Base-by-base conservation (phyloP, 75 land plant genomes). In the Larix kaempferi region DNA sequence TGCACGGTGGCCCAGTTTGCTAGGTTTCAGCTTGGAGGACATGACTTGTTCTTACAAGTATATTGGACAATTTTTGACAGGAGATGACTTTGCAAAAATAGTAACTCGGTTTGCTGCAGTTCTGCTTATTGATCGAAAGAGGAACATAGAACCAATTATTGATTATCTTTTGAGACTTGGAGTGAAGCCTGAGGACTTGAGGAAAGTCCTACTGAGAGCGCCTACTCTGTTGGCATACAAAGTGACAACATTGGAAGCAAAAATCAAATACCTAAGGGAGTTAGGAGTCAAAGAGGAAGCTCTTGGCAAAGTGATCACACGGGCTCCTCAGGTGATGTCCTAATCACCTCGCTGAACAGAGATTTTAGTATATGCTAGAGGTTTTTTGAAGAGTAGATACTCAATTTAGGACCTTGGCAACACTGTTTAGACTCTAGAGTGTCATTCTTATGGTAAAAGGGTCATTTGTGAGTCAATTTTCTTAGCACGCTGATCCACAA, bases 211-310 rank as follows among this genome's bases (percentile, higher is more conserved):
- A 17, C 15, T 76, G 35, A 81, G 85, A 60, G 57, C 78, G 25
- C 85, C 85, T 33, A 74, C 69, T 56, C 41, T 83, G 57, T 78
- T 83, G n/a, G 85, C 78, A 6, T 80, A 83, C 71, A 83, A 78
- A 5, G 76, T 83, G 19, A 59, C 82, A 71, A 75, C 78, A 17
- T 57, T 83, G n/a, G 81, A 80, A 73, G 78, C 82, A 54, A 83
- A 74, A 21, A 25, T 83, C 22, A n/a, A 79, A 19, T 80, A 80
- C 57, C 74, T 83, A 27, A 35, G 25, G 33, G 74, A 72, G 77
- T 78, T 83, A 19, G 85, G 85, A 55, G 85, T 80, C 11, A 80
- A 78, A 74, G 82, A 81, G 3, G 59, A 80, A 55, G 23, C 71
- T 61, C 25, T 83, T 57, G 82, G 82, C 78, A 83, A 58, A 80